Base-by-base conservation (phyloP, 768 basidiomycete genomes). In the Phylloporus sp. region DNA sequence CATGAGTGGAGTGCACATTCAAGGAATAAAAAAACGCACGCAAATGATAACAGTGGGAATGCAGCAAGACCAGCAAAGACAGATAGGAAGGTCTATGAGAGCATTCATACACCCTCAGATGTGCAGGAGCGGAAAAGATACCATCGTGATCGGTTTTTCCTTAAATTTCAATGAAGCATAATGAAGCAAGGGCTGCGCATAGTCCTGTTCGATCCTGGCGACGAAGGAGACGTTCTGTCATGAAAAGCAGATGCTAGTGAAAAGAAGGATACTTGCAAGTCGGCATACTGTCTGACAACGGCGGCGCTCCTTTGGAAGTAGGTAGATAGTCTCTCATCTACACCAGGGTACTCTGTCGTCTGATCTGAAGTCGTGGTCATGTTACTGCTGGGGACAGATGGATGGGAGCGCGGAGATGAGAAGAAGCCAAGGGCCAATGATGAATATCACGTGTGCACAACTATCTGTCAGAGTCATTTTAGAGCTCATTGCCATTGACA, bases 171-270 rank as follows among this genome's bases (percentile, higher is more conserved):
- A n/a, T 29, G 59, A 57, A 20, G 43, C 32, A 39, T 53, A 41
- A 23, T 47, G 61, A 27, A 76, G 48, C 35, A 72, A 64, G 27
- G 77, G 77, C 18, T 73, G 74, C 6, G 70, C 77, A 56, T 76
- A 77, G 20, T 70, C 59, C 24, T 68, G 64, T 57, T 79, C 77
- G 40, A 79, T 73, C 41, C 77, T 79, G 41, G 20, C 3, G 18
- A 49, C 4, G 36, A 54, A 40, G 5, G 22, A 47, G 35, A 31
- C 38, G 31, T 28, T 28, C 45, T 36, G 27, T 38, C 20, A 47
- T 22, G 28, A 28, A 24, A 15, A 18, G n/a, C 15, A 23, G 13
- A 28, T 13, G 22, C 9, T 7, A 46, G 26, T 5, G 11, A 55
- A 38, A 28, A 39, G 41, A 24, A 13, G 5, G 12, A 27, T 45